Conservation (phyloP, 176 grass and related monocot genomes). For the Oryza glumipatula region DNA sequence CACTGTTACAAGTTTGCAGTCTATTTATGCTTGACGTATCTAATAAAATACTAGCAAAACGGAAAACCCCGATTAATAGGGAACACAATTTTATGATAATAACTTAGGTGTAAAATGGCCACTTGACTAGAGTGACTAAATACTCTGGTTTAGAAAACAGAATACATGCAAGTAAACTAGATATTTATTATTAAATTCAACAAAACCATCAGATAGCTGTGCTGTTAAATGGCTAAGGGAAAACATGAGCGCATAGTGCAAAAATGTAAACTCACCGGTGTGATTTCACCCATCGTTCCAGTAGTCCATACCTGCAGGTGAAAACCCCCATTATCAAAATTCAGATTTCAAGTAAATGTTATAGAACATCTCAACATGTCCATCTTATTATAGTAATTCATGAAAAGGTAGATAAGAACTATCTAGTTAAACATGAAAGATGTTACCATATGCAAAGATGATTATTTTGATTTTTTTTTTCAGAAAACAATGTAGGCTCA, state of each 20-base stretch:
- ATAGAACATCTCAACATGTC: background rate
- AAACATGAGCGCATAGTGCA: background rate
- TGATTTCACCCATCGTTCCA: slow-evolving; percentile 97
- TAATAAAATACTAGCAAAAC: too few relatives aligned
- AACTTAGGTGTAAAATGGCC: background rate
- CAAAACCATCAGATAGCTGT: background rate
- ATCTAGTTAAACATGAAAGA: background rate
- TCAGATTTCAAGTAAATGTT: background rate
- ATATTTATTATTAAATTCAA: slow-evolving; percentile 12
- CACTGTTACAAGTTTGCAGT: background rate
- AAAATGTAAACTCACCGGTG: slow-evolving; percentile 68
- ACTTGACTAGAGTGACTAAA: background rate
- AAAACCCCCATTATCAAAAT: slow-evolving; percentile 27
- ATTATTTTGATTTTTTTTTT: background rate
- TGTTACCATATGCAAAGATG: slow-evolving; percentile 16
- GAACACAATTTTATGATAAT: background rate
- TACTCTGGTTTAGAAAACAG: background rate
- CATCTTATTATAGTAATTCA: background rate
- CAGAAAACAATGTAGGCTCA: slow-evolving; percentile 20
- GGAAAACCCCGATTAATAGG: too few relatives aligned
- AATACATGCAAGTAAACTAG: background rate
- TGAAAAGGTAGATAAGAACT: background rate
- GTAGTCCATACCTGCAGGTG: slow-evolving; percentile 93
- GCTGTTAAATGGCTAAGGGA: slow-evolving; percentile 6
- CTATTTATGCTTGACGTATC: background rate